Evolutionary conservation across 805 yeast species (phyloP).

Genomic region (Ogataea polymorpha): DNA sequence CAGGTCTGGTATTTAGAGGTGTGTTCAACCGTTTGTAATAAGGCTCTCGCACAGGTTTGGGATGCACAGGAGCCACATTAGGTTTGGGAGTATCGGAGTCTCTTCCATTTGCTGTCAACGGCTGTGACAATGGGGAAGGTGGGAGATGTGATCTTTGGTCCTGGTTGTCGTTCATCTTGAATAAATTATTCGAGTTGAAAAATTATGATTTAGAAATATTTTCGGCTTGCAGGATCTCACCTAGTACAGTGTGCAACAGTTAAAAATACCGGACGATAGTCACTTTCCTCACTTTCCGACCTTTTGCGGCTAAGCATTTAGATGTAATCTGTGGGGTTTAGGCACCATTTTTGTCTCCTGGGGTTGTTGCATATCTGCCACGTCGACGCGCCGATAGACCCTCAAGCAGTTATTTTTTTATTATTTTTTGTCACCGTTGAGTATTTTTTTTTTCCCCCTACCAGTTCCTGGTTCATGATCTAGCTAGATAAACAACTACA

Average conservation of each 20-base stretch:
- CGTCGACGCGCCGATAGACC: constrained; percentile 10
- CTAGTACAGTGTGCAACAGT: too few species aligned
- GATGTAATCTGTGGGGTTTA: too few species aligned
- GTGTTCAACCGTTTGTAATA: constrained; percentile 40
- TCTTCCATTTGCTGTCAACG: constrained; percentile 14
- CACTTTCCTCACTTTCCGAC: too few species aligned
- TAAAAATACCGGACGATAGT: too few species aligned
- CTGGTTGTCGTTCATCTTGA: constrained; percentile 7
- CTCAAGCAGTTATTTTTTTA: not conserved
- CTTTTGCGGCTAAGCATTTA: too few species aligned
- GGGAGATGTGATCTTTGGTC: constrained; percentile 11
- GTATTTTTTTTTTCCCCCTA: not conserved
- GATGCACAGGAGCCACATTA: constrained; percentile 19
- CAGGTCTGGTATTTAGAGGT: constrained; percentile 72
- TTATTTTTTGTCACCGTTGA: not conserved
- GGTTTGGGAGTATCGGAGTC: constrained; percentile 6
- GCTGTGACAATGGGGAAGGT: constrained; percentile 26
- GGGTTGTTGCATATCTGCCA: too few species aligned
- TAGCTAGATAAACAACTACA: not conserved
- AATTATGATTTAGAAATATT: not conserved
- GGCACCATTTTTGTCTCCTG: too few species aligned
- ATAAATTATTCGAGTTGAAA: constrained; percentile 3
- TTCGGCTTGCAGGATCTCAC: not conserved
- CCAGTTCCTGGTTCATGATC: not conserved
- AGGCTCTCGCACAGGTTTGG: constrained; percentile 34